Base-by-base conservation (phyloP, 2,329 filamentous ascomycete genomes). In the Trichoderma polysporum region DNA sequence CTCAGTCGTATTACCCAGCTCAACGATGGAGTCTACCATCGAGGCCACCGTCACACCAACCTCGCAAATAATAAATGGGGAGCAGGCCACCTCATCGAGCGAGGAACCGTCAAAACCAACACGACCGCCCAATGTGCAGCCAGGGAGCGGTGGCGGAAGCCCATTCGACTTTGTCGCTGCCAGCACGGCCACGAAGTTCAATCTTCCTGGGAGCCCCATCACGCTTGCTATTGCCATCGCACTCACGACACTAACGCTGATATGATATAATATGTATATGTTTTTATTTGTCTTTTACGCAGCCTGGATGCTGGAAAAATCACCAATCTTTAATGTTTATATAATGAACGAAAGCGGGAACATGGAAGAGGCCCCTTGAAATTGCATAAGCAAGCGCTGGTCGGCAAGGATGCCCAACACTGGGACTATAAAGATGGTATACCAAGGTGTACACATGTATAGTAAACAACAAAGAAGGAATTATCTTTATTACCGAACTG, bases 111-210 rank as follows among this genome's bases (percentile, higher is more conserved):
- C 66, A 27, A 62, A 52, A 8, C 66, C 50, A 54, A 70, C 67
- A 22, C 63, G 63, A 2, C 50, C 35, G 9, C 61, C 50, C 8
- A 64, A 64, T 37, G 15, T 27, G 1, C 62, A 57, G 31, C 70
- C 68, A 9, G 67, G 67, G 2, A 70, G 70, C 45, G 71, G 71
- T 52, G 71, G 71, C 5, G 71, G 71, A 7, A 71, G 71, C 53
- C 71, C 70, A 5, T 72, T 72, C 52, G 71, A 73, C 63, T 62
- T 67, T 63, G 66, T 67, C 25, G 15, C 58, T 15, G 17, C 17
- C 25, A 41, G 41, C 52, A 29, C 4, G 17, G 54, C 45, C 39
- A 13, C 37, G 2, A 54, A 33, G 2, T 19, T 35, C 10, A 31
- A 22, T n/a, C 29, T 56, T 12, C 7, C 37, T 1, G 22, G 29